Conservation (phyloP, 164 flowering plant species). For the Magnolia officinalis region DNA sequence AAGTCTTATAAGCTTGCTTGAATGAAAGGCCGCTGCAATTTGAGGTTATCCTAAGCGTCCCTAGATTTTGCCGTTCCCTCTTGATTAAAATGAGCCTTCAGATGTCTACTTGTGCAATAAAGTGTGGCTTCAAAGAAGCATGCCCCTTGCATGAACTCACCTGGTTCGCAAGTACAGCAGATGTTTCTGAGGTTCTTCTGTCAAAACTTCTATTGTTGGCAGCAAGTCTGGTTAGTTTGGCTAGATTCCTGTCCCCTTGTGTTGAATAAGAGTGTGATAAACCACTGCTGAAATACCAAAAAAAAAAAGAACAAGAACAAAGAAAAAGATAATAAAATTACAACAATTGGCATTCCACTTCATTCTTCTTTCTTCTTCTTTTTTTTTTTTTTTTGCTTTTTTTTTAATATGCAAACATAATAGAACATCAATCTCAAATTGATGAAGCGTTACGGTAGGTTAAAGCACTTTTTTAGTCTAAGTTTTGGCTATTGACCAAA, state of each 20-base stretch:
- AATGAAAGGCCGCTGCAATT: not conserved
- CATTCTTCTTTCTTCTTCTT: too few species aligned
- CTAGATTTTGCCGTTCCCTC: not conserved
- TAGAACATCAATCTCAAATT: too few species aligned
- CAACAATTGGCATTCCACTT: too few species aligned
- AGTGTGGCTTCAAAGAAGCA: not conserved
- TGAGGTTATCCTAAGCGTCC: not conserved
- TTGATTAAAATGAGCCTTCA: not conserved
- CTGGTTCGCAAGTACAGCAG: constrained; percentile 43
- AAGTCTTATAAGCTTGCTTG: not conserved
- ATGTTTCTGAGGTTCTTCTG: constrained; percentile 42
- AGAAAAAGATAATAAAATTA: too few species aligned
- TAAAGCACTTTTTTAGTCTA: too few species aligned
- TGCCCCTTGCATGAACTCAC: constrained; percentile 22
- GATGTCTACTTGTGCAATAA: not conserved
- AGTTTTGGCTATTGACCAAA: too few species aligned
- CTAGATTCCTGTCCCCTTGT: constrained; percentile 58
- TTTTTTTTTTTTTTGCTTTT: too few species aligned
- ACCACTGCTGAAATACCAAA: constrained; percentile 39
- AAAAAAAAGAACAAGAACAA: not conserved
- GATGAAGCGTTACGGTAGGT: too few species aligned
- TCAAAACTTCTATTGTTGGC: constrained; percentile 40
- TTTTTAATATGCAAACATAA: too few species aligned
- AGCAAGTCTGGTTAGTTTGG: constrained; percentile 43
- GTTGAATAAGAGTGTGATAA: constrained; percentile 77